Evolutionary conservation across 495 filamentous ascomycete species (phyloP).

Genomic region (Trypethelium eluteriae): DNA sequence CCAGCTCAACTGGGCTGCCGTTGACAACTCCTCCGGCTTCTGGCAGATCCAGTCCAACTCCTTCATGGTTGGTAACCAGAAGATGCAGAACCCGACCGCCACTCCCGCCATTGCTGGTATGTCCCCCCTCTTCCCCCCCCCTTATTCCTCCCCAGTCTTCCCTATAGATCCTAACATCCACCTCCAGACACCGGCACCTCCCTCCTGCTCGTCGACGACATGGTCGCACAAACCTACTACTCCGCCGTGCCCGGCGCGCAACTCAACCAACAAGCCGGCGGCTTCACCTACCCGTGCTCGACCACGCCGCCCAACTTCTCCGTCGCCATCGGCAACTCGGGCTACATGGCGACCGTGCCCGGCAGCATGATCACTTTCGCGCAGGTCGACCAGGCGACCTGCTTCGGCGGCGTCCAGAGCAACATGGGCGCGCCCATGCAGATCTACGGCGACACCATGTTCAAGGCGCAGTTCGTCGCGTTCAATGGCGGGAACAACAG

Average conservation of each 20-base stretch:
- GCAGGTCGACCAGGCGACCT: slow-evolving; percentile 42
- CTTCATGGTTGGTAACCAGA: slow-evolving; percentile 49
- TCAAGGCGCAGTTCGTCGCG: slow-evolving; percentile 71
- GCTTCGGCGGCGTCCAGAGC: slow-evolving; percentile 40
- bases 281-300: slow-evolving; percentile 60
- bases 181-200: slow-evolving; percentile 38
- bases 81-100: slow-evolving; percentile 24
- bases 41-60: slow-evolving; percentile 61
- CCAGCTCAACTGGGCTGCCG: slow-evolving; percentile 52
- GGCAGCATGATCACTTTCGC: slow-evolving; percentile 62
- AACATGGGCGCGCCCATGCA: slow-evolving; percentile 50
- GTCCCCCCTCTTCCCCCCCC: not conserved
- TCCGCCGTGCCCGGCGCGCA: slow-evolving; percentile 49
- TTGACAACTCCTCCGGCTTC: slow-evolving; percentile 60
- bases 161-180: slow-evolving; percentile 14
- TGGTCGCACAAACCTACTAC: slow-evolving; percentile 45
- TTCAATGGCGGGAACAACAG: slow-evolving; percentile 60
- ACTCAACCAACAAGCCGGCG: slow-evolving; percentile 44
- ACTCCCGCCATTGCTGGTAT: slow-evolving; percentile 34
- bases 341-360: slow-evolving; percentile 54
- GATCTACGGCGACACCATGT: slow-evolving; percentile 73
- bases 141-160: slow-evolving; percentile 12
- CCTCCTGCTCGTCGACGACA: slow-evolving; percentile 35
- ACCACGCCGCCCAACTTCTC: slow-evolving; percentile 55
- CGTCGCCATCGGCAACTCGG: slow-evolving; percentile 52